Evolutionary conservation across 1,284 basidiomycete species (phyloP), one percentile per base, ranked within the genome.

Genomic region (Flammula alnicola): DNA sequence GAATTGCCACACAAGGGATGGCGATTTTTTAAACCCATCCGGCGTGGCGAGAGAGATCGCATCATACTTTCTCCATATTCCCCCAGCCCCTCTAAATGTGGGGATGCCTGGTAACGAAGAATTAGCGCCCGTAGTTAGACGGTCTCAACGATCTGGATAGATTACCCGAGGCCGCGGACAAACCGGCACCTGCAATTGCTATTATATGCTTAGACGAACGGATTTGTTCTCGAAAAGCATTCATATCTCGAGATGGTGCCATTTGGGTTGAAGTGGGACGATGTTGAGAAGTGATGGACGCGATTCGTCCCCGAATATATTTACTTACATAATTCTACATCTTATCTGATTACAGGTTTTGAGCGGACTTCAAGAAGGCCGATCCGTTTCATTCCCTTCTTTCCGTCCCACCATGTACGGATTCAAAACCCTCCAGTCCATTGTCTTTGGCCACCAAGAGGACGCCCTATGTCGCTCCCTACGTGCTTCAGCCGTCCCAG

Each of bases 1-100:
- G 64, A 88, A 86, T 56, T 86, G 82, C 85, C 85, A 87, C 1
- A 82, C 79, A 1, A 74, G 66, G 20, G 75, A 77, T 0, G 83
- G 84, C 52, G 81, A 74, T 12, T 63, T 59, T 2, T 52, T 37
- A 64, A 87, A 88, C 1, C 79, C 83, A 56, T 75, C 69, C 2
- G 79, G 80, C 16, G 81, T 84, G 11, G 83, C 84, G 5, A 88
- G 70, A 16, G 66, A 67, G 49, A 76, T 75, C 1, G 80, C 78
- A 59, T 86, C 73, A 58, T 82, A 77, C 49, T 72, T 75, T 30
- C 80, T 68, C 84, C 84, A 86, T 53, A 83, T 58, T 1, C 83
- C 83, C 29, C 83, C 83, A 12, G 74, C 68, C 17, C 79, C 84
- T 68, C 84, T 65, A 62, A 86, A 88, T 0, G 84, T 86, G 9